Base-by-base conservation (phyloP, 768 basidiomycete genomes). In the Termitomyces titanicus region DNA sequence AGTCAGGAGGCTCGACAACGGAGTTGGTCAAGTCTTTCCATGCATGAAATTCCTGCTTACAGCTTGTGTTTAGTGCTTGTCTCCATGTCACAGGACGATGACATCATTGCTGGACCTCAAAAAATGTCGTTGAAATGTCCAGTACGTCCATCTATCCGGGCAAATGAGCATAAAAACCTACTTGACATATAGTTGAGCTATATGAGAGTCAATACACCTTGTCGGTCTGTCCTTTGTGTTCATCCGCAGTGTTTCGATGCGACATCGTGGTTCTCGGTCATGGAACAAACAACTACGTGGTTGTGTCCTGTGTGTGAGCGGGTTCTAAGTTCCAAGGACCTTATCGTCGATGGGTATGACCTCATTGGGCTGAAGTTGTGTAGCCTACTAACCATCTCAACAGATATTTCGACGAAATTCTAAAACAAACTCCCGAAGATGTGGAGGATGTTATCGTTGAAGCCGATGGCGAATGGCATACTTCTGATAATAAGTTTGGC, bases 181-280 rank as follows among this genome's bases (percentile, higher is more conserved):
- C 34, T 39, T 39, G 43, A 61, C 81, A 27, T 22, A 46, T 45
- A 81, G 95, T 75, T 99, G 57, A 93, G 92, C 43, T 97, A 89
- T 68, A 82, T 86, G 69, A 89, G 95, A 6, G 85, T 99, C 53
- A 76, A 71, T 33, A 88, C 82, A 0, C 96, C 97, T 8, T 86
- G 90, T 67, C 89, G 96, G 29, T 95, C 97, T 0, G 79, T 74
- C n/a, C 76, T 79, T 56, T 98, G 97, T 65, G 84, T 89, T 35
- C 97, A 98, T 70, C 74, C 90, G 7, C 91, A 94, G 62, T 99
- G 97, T 68, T 99, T 98, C 71, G 97, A 99, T 70, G 94, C 94
- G 0, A 79, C 79, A 17, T 92, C 90, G 38, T 99, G 94, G 94
- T 92, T 89, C 65, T 87, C 88, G 5, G 85, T 96, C 68, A 98